Evolutionary conservation across 2,329 filamentous ascomycete species (phyloP), one percentile per base, ranked within the genome.

Genomic region (Sordariomycetes sp.): DNA sequence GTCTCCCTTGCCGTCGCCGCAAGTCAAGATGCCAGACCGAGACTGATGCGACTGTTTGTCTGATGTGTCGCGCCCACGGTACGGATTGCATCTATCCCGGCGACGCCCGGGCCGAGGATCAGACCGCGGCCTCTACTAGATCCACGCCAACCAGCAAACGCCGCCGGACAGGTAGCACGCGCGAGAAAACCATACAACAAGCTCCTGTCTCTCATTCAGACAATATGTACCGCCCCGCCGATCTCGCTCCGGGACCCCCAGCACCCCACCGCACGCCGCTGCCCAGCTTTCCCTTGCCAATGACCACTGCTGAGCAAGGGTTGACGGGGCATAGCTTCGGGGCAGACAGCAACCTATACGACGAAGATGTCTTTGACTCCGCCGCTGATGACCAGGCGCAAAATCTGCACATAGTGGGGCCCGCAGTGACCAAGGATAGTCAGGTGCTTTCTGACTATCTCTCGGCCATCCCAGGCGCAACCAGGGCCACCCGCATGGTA

Each of bases 11-110:
- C 46, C 64, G 75, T 34, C 67, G 67, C 39, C 66, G 75, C 39
- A 79, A 79, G 49, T 75, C 72, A 3, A 63, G 75, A 42, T 79
- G 75, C 47, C 75, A 72, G 14, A 66, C 73, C 19, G 72, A 75
- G 44, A 54, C 68, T 11, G 61, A 64, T 5, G 62, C 67, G 3
- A 55, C 66, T 33, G 61, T 62, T 7, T 79, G 75, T 44, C 52
- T 75, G 8, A 63, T 77, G 46, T 79, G 75, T 49, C 66, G 66
- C 25, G 66, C 72, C 15, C 71, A 77, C 43, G 64, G 66, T 8
- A 73, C 71, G 5, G 66, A 72, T 17, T 78, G 74, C 38, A 59
- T 65, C 32, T 75, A 72, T 35, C 69, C 70, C 23, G 56, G 44
- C 37, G 38, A 47, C 10, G 8, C 26, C 14, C n/a, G n/a, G 15